Evolutionary conservation across 768 basidiomycete species (phyloP), one percentile per base, ranked within the genome.

Genomic region (Pholiota conissans): DNA sequence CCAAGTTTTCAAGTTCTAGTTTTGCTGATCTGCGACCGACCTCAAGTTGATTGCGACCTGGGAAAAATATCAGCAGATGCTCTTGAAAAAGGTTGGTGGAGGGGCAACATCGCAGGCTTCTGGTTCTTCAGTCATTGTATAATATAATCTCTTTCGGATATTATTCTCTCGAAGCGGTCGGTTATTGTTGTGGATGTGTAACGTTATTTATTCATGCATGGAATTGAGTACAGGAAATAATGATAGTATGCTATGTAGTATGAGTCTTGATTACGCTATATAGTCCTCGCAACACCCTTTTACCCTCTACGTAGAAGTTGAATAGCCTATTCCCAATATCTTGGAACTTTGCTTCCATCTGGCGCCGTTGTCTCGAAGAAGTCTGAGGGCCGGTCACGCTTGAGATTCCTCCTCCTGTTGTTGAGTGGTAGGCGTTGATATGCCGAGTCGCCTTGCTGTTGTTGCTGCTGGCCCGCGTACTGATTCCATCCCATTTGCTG

Each of bases 401-500:
- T 93, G 62, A 90, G 65, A 63, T 85, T 85, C 66, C 89, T 76
- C 52, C 91, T 81, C 57, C 91, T 80, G 65, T 90, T 91, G 65
- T 93, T 93, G 53, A 94, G 73, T 28, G 91, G 91, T 49, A 92
- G 67, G 32, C 92, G 80, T 69, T 94, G 92, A 69, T 94, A 93
- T n/a, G 91, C 89, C 5, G 91, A 93, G 60, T 93, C 91, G 5
- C 80, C 79, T 50, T 81, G 80, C 28, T 82, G 79, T 68, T 90
- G 87, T 50, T 81, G 80, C 29, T 82, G 87, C 65, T 90, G 87
- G 60, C 82, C 84, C 46, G 78, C 63, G 68, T 80, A 89, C 57
- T 79, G 78, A 63, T 76, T 73, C 76, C 73, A 76, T 28, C 64
- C 65, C 65, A 73, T 73, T 59, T 76, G 75, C 55, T 67, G 70